A percentile compares a stretch with the other conserved stretches of the same genome.
phyloP scores from a whole-genome alignment of 768 basidiomycete species.

The Auricularia auricula-judae region DNA sequence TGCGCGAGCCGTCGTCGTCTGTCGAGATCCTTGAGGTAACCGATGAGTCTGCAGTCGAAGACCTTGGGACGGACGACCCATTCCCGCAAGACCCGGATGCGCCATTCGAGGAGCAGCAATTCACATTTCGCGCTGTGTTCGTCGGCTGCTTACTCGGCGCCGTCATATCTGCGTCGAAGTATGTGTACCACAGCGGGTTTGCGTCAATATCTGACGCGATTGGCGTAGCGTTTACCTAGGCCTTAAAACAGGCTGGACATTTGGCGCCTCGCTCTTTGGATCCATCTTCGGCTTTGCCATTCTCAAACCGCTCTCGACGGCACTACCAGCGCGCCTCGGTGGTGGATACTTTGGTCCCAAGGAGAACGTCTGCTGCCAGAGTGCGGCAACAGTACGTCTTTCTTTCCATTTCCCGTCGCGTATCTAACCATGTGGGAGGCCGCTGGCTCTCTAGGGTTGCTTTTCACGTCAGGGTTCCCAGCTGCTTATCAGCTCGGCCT shows the following conservation, averaged over 20 bases:
- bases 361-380: slow-evolving; percentile 55
- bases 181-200: background rate
- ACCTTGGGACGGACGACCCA: background rate
- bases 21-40: no score
- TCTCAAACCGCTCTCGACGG: slow-evolving; percentile 42
- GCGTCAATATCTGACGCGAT: background rate
- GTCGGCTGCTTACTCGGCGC: slow-evolving; percentile 42
- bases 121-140: slow-evolving; percentile 28
- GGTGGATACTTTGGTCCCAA: slow-evolving; percentile 54
- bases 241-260: slow-evolving; percentile 57
- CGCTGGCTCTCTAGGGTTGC: slow-evolving; percentile 46
- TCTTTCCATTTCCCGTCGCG: slow-evolving; percentile 8
- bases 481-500: slow-evolving; percentile 48
- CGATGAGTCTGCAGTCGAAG: background rate
- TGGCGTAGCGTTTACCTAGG: slow-evolving; percentile 44
- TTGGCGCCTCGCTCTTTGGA: slow-evolving; percentile 53
- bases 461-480: slow-evolving; percentile 49
- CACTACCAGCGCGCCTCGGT: slow-evolving; percentile 34
- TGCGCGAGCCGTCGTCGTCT: no score
- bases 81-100: background rate
- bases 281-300: slow-evolving; percentile 53
- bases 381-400: slow-evolving; percentile 35
- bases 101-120: background rate
- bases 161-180: slow-evolving; percentile 45
- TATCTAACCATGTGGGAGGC: slow-evolving; percentile 18